These are phyloP conservation scores for Celoporthe dispersa DNA, from an alignment of 2,329 filamentous ascomycete species.

Conservation along the genomic window DNA sequence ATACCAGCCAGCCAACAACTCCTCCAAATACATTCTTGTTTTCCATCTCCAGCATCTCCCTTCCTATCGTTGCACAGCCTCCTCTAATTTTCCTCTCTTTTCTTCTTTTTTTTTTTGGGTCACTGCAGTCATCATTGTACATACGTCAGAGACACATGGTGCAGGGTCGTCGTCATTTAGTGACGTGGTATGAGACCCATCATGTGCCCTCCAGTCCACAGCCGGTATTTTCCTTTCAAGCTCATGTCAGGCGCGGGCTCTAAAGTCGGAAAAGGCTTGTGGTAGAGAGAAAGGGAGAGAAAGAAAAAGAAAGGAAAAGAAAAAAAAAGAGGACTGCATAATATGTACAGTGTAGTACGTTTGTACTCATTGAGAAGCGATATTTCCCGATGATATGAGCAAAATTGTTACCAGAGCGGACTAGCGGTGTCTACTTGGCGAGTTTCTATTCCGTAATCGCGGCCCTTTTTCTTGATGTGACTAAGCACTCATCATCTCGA, in stretches of 20 bases:
- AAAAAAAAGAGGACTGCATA: background rate
- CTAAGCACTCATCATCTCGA: background rate
- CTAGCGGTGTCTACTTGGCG: background rate
- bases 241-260: too few species aligned
- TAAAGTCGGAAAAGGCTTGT: too few species aligned
- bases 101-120: background rate
- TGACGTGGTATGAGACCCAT: background rate
- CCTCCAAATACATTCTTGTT: background rate
- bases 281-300: too few species aligned
- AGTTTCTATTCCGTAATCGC: constrained; percentile 4
- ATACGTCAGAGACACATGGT: background rate
- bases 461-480: background rate
- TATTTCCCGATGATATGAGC: too few species aligned
- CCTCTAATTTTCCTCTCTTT: too few species aligned
- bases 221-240: background rate
- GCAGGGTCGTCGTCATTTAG: background rate
- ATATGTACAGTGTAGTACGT: background rate
- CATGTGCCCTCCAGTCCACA: background rate
- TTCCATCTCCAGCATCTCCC: background rate
- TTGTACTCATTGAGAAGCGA: background rate
- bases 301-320: background rate
- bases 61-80: background rate
- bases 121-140: background rate
- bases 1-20: background rate
- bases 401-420: background rate